Evolutionary conservation across 306 rosid genomes (phyloP).

Genomic region (Mimosa pudica): DNA sequence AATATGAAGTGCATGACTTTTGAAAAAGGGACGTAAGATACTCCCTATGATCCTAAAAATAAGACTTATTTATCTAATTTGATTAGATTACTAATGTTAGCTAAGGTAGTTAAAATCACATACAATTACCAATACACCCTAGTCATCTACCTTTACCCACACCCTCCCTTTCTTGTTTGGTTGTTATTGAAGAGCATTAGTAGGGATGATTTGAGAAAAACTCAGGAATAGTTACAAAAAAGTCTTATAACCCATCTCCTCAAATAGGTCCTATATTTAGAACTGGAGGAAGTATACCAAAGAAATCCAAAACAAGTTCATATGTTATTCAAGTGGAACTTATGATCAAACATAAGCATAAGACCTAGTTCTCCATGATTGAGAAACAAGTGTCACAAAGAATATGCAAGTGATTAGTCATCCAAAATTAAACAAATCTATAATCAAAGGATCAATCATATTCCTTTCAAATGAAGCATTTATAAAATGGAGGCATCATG

Average conservation of each 20-base stretch:
- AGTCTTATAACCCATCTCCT: too few relatives aligned
- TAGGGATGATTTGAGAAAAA: too few relatives aligned
- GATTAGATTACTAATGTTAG: too few relatives aligned
- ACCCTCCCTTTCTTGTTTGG: too few relatives aligned
- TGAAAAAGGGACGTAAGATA: constrained; percentile 9
- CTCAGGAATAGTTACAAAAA: too few relatives aligned
- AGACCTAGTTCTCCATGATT: constrained; percentile 3
- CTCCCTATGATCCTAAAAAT: too few relatives aligned
- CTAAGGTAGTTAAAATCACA: too few relatives aligned
- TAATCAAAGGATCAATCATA: background rate
- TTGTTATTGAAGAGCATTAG: too few relatives aligned
- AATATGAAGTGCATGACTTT: constrained; percentile 14
- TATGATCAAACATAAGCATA: constrained; percentile 9
- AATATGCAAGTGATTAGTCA: background rate
- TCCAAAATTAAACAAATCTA: background rate
- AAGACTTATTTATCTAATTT: too few relatives aligned
- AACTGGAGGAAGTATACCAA: background rate
- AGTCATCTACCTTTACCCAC: too few relatives aligned
- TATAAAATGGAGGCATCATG: constrained; percentile 32
- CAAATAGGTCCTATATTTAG: too few relatives aligned
- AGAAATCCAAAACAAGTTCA: constrained; percentile 24
- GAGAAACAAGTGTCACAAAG: constrained; percentile 14
- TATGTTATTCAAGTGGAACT: constrained; percentile 14
- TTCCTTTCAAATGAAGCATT: constrained; percentile 10
- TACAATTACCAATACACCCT: too few relatives aligned